Evolutionary conservation across 805 yeast genomes (phyloP).

Genomic region (Torulaspora gathmanii): DNA sequence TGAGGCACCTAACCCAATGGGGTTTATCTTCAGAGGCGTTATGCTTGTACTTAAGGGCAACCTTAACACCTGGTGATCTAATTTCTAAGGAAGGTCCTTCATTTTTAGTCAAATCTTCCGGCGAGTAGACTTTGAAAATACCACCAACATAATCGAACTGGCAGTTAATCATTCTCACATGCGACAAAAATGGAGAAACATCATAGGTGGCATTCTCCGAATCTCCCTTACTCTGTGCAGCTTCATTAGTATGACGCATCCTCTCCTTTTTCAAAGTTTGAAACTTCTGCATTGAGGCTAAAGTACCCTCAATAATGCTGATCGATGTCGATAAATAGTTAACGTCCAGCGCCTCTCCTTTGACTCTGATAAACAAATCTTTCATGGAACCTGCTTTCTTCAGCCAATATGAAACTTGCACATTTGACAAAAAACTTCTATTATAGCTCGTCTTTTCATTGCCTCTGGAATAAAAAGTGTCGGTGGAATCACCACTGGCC

Average conservation of each 20-base stretch:
- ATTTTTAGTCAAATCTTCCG: slow-evolving; percentile 40
- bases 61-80: slow-evolving; percentile 69
- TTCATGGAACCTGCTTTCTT: slow-evolving; percentile 34
- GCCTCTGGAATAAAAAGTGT: slow-evolving; percentile 44
- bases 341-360: slow-evolving; percentile 69
- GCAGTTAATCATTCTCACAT: slow-evolving; percentile 44
- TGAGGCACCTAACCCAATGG: slow-evolving; percentile 29
- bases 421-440: slow-evolving; percentile 63
- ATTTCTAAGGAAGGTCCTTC: slow-evolving; percentile 50
- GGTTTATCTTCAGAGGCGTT: slow-evolving; percentile 14
- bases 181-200: slow-evolving; percentile 24
- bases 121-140: slow-evolving; percentile 41
- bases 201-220: slow-evolving; percentile 8
- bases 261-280: slow-evolving; percentile 33
- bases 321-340: slow-evolving; percentile 55
- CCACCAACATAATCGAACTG: slow-evolving; percentile 66
- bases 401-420: slow-evolving; percentile 47
- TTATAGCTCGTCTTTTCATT: slow-evolving; percentile 48
- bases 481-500: slow-evolving; percentile 55
- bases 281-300: slow-evolving; percentile 45
- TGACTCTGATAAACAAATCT: slow-evolving; percentile 47
- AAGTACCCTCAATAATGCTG: slow-evolving; percentile 47
- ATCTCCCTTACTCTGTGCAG: slow-evolving; percentile 3
- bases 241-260: slow-evolving; percentile 10
- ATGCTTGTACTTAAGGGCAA: slow-evolving; percentile 48